phyloP scores from a whole-genome alignment of 768 basidiomycete genomes.

The Mycena vitilis region DNA sequence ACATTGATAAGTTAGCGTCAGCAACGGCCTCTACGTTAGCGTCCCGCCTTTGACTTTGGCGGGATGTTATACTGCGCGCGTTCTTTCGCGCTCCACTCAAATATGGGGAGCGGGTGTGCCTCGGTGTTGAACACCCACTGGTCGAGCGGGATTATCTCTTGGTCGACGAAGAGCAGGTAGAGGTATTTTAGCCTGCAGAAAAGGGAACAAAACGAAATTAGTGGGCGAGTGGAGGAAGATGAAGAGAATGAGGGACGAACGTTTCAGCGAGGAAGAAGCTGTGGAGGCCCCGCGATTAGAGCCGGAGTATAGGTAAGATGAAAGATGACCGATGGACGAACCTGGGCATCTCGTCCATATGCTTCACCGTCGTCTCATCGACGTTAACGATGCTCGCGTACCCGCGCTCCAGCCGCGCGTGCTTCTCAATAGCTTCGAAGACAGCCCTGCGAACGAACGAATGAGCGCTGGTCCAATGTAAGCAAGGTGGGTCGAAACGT shows the following conservation, averaged over 20 bases:
- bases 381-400: constrained; percentile 59
- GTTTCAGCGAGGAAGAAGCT: constrained; percentile 62
- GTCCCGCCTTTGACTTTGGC: constrained; percentile 20
- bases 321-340: constrained; percentile 39
- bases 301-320: background rate
- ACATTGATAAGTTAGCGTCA: constrained; percentile 25
- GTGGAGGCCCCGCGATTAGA: background rate
- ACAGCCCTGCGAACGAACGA: constrained; percentile 46
- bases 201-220: background rate
- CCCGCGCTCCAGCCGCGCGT: constrained; percentile 56
- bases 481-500: too few species aligned
- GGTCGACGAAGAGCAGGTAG: constrained; percentile 73
- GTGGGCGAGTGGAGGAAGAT: background rate
- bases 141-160: constrained; percentile 65
- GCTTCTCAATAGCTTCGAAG: constrained; percentile 61
- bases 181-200: constrained; percentile 71
- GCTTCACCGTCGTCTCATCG: constrained; percentile 42
- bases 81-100: constrained; percentile 71
- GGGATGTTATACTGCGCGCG: constrained; percentile 56
- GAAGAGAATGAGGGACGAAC: constrained; percentile 34
- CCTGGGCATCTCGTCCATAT: constrained; percentile 67
- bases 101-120: constrained; percentile 85
- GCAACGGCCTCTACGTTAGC: background rate
- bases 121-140: constrained; percentile 73
- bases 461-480: too few species aligned